Conservation (phyloP, 2,329 filamentous ascomycete species). For the Fusarium nurragi region DNA sequence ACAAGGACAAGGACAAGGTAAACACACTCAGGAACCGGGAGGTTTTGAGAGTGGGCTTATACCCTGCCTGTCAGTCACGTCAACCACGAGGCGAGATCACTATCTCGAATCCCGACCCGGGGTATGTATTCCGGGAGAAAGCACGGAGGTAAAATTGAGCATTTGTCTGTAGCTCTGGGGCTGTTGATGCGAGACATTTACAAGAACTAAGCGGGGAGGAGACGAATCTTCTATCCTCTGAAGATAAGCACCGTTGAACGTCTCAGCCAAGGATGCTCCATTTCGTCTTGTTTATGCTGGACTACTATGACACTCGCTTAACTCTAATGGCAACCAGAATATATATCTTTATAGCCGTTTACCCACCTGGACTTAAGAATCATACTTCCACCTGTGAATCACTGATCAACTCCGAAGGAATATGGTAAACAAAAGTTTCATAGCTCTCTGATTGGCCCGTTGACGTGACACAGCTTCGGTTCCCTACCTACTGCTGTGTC, state of each 20-base stretch:
- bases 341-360: constrained; percentile 50
- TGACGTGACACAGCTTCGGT: background rate
- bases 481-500: constrained; percentile 7
- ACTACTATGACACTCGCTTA: constrained; percentile 41
- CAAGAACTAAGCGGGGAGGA: constrained; percentile 42
- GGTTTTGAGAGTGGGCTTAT: constrained; percentile 7
- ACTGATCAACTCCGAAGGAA: background rate
- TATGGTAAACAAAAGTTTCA: constrained; percentile 16
- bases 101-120: constrained; percentile 12
- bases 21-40: background rate
- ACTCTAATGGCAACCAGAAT: constrained; percentile 46
- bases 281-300: constrained; percentile 48
- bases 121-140: background rate
- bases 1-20: background rate
- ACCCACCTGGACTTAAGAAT: constrained; percentile 49
- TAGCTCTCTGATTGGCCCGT: background rate
- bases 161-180: background rate
- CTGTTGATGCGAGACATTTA: constrained; percentile 38
- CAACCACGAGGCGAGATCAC: constrained; percentile 16
- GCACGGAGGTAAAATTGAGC: background rate
- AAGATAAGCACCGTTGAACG: constrained; percentile 67
- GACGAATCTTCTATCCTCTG: constrained; percentile 48
- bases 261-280: constrained; percentile 55
- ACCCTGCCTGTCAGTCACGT: constrained; percentile 6
- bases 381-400: background rate